Percentiles rank a stretch among this genome's conserved stretches.
Evolutionary conservation across 371 early-diverging fungal species (phyloP).

Genomic region (Zychaea mexicana): DNA sequence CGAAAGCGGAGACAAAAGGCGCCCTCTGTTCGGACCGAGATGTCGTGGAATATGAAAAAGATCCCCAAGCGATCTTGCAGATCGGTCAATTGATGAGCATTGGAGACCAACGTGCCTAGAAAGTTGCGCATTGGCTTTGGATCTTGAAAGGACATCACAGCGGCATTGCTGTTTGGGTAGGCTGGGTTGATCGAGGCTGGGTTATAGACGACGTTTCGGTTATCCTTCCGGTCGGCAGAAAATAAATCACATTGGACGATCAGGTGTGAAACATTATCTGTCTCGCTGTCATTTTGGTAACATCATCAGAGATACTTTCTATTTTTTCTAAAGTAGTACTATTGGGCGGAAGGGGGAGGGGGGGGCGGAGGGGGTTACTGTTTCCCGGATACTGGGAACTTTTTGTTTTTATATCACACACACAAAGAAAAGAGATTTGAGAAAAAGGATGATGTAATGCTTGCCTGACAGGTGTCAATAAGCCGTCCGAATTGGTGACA

Average conservation of each 20-base stretch:
- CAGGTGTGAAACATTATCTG: conserved; percentile 17
- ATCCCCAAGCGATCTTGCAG: conserved; percentile 46
- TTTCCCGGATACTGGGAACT: too few species aligned
- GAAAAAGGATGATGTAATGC: too few species aligned
- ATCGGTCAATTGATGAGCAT: conserved; percentile 23
- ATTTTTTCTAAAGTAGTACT: too few species aligned
- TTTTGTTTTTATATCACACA: too few species aligned
- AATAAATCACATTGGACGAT: conserved; percentile 21
- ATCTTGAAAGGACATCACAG: conserved; percentile 20
- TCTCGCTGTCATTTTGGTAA: too few species aligned
- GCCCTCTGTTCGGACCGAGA: conserved; percentile 50
- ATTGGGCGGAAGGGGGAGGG: too few species aligned
- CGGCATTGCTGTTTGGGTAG: conserved; percentile 17
- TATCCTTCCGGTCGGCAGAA: conserved; percentile 11
- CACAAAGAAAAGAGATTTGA: too few species aligned
- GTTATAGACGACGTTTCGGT: conserved; percentile 20
- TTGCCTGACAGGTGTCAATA: conserved; percentile 11
- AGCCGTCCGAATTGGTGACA: conserved; percentile 8
- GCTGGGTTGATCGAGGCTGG: conserved; percentile 23
- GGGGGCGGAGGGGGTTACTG: too few species aligned
- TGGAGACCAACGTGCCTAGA: conserved; percentile 16
- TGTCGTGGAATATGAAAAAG: conserved; percentile 57
- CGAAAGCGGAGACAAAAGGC: conserved; percentile 42
- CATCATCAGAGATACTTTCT: too few species aligned
- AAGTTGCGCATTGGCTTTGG: conserved; percentile 24